Percentiles rank a stretch among this genome's conserved stretches.
Evolutionary conservation across 139 green algal species (phyloP).

Genomic region (Astrephomene gubernaculifera): DNA sequence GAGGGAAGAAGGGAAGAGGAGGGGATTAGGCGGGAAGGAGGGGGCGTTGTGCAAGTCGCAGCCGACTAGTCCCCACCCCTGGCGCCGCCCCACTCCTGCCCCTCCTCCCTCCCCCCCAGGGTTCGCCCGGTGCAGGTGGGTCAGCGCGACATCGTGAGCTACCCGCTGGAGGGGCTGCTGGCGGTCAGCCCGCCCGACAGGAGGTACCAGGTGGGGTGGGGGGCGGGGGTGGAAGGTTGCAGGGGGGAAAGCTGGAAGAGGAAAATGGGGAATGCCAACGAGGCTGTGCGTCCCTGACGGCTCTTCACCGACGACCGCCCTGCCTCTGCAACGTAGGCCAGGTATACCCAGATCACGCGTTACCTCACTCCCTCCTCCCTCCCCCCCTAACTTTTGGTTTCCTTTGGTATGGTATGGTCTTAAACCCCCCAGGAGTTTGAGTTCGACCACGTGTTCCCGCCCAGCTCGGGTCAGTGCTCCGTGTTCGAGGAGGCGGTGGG

Average conservation of each 20-base stretch:
- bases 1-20: not conserved
- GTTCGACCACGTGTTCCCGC: constrained; percentile 68
- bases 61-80: too few species aligned
- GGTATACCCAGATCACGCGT: too few species aligned
- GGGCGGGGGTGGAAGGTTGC: too few species aligned
- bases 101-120: not conserved
- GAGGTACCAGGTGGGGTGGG: constrained; percentile 56
- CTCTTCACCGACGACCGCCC: too few species aligned
- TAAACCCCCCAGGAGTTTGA: constrained; percentile 59
- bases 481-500: constrained; percentile 67
- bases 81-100: not conserved
- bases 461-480: constrained; percentile 48
- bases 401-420: too few species aligned
- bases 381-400: too few species aligned
- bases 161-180: constrained; percentile 67
- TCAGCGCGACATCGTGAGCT: constrained; percentile 50
- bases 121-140: constrained; percentile 39
- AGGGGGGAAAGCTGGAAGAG: too few species aligned
- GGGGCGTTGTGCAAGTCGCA: not conserved
- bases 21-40: not conserved
- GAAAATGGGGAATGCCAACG: too few species aligned
- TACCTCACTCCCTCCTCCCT: too few species aligned
- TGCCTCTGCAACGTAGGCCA: too few species aligned
- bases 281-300: too few species aligned
- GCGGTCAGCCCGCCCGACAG: constrained; percentile 53